Base-by-base conservation (phyloP, 2,329 filamentous ascomycete species). In the Xylaria sp. region DNA sequence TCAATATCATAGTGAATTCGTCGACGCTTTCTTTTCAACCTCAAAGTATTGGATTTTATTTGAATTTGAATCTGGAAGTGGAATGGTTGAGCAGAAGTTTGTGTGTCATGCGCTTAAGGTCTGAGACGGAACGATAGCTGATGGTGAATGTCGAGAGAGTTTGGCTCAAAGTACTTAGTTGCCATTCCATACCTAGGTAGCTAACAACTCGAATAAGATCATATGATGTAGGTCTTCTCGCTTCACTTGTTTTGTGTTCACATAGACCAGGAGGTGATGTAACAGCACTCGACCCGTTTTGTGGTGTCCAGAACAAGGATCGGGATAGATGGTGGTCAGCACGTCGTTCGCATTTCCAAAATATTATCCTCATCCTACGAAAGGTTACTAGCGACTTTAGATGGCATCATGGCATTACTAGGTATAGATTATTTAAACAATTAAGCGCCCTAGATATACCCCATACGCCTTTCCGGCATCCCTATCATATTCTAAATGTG, bases 1-100 rank as follows among this genome's bases (percentile, higher is more conserved):
- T 63, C 63, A 2, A 65, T 55, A 27, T 55, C 3, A 12, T 23
- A n/a, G 60, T 61, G 40, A 59, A 55, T 48, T 63, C 29, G 60
- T 13, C 16, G 10, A 29, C 27, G 0, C n/a, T 25, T 27, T 29
- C 47, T 61, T n/a, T 35, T 18, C n/a, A 3, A 42, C n/a, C 1
- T 29, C 18, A 5, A 42, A 25, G 25, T 18, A 8, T 18, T 42
- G 5, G 12, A 57, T 23, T 44, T 35, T 23, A 5, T 25, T 51
- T 35, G 27, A n/a, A 13, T 6, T 13, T 9, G n/a, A 42, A 21
- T 55, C 23, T 55, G 16, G 48, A 55, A 16, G 23, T 32, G 51
- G 23, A n/a, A 42, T n/a, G 23, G 29, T 48, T 60, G 37, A 40
- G 47, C 5, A 54, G 32, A n/a, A 13, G 6, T 40, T 42, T 42